A percentile compares a stretch with the other conserved stretches of the same genome.
phyloP scores from a whole-genome alignment of 164 flowering plant species.

The Stephania cephalantha region DNA sequence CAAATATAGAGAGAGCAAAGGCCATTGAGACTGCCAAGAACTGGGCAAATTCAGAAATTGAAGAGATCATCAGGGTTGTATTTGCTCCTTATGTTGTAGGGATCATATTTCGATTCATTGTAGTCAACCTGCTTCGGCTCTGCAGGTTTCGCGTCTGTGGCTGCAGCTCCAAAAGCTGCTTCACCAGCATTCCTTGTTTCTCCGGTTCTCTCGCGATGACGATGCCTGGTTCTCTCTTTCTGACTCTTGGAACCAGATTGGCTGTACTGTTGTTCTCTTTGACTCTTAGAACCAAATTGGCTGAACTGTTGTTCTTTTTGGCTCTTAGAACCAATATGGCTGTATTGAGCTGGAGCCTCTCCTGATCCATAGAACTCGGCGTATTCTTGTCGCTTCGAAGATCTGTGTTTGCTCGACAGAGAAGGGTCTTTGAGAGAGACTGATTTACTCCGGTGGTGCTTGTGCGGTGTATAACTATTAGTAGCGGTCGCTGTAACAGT shows the following conservation, averaged over 20 bases:
- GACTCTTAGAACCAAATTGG: constrained; percentile 2
- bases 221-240: constrained; percentile 48
- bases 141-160: constrained; percentile 44
- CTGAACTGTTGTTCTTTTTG: constrained; percentile 40
- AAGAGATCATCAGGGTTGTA: constrained; percentile 38
- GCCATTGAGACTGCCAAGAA: background rate
- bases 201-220: constrained; percentile 57
- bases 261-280: constrained; percentile 23
- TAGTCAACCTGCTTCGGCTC: constrained; percentile 55
- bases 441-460: constrained; percentile 56
- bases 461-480: constrained; percentile 46
- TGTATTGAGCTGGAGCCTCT: constrained; percentile 43
- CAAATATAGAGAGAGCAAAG: background rate
- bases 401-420: constrained; percentile 58
- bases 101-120: constrained; percentile 54
- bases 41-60: constrained; percentile 29
- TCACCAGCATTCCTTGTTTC: constrained; percentile 54
- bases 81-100: constrained; percentile 59
- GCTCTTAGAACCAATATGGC: constrained; percentile 49
- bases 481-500: background rate
- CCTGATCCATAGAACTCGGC: constrained; percentile 60
- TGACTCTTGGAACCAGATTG: constrained; percentile 25
- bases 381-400: constrained; percentile 70
- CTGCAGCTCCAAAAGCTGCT: constrained; percentile 31
- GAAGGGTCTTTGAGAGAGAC: constrained; percentile 57